Base-by-base conservation (phyloP, 2,329 filamentous ascomycete species). In the Pseudopyrenochaeta lycopersici region DNA sequence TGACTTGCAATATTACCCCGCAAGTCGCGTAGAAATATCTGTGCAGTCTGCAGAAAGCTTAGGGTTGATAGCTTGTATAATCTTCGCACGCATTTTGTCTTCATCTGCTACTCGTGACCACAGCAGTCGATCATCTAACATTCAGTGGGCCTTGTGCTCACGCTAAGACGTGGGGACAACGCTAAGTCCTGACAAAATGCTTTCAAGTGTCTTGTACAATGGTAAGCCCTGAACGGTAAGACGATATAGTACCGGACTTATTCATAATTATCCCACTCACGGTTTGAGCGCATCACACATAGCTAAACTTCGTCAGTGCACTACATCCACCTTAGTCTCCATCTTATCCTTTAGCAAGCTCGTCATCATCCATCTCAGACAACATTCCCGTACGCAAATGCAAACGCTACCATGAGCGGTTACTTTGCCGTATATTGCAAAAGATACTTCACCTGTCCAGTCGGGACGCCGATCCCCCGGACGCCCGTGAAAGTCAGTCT, bases 381-480 rank as follows among this genome's bases (percentile, higher is more conserved):
- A 39, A 41, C 21, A 41, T 21, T 17, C 41, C 46, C 46, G 40
- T 48, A n/a, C 17, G 7, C 36, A 39, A 39, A n/a, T 31, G 36
- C 53, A 42, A 55, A 55, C 7, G 42, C 52, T 12, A 55, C 52
- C n/a, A 47, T 55, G 11, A 55, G 42, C 11, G 47, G 52, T 14
- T 55, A 47, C 52, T 47, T 20, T 23, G 43, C 10, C 20, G 53
- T 48, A 41, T 52, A 52, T 23, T 38, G 53, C 17, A 35, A 48
- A 15, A 12, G 39, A 38, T 44, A 52, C 48, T 20, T 38, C 3
- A 52, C 21, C 44, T 56, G 53, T 20, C 48, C 53, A 35, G 48
- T 48, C 20, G 53, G 53, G 2, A 56, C 48, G 7, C 48, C 53
- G 21, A 51, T 56, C 39, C 52, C 48, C 15, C 48, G 48, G 18